Conservation (phyloP, 305 asterid genomes). For the Fraxinus floribunda region DNA sequence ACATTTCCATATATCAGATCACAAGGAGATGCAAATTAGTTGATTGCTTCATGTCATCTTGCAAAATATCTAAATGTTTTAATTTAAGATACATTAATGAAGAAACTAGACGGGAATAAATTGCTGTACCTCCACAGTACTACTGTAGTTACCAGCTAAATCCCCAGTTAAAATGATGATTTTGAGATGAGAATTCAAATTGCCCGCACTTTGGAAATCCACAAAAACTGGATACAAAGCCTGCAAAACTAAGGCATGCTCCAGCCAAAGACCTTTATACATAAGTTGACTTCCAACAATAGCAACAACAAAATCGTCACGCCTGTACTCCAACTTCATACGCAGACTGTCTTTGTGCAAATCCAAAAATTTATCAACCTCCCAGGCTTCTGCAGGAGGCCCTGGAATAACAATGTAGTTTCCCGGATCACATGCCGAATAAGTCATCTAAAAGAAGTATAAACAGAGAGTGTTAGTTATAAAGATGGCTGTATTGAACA, state of each 20-base stretch:
- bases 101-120: not conserved
- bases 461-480: not conserved
- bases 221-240: slow-evolving; percentile 60
- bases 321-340: slow-evolving; percentile 38
- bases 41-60: not conserved
- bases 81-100: not conserved
- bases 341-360: slow-evolving; percentile 31
- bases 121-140: slow-evolving; percentile 61
- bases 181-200: slow-evolving; percentile 56
- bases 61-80: not conserved
- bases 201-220: slow-evolving; percentile 32
- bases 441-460: slow-evolving; percentile 55
- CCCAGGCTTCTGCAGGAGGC: slow-evolving; percentile 73
- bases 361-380: slow-evolving; percentile 42
- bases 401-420: slow-evolving; percentile 90
- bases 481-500: not conserved
- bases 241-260: slow-evolving; percentile 80
- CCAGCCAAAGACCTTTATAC: slow-evolving; percentile 86
- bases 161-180: slow-evolving; percentile 60
- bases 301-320: slow-evolving; percentile 57
- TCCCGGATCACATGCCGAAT: slow-evolving; percentile 78
- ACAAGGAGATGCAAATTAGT: not conserved
- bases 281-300: slow-evolving; percentile 75
- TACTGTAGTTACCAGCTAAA: slow-evolving; percentile 65
- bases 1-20: slow-evolving; percentile 19